Evolutionary conservation across 371 early-diverging fungal species (phyloP).

Genomic region (Actinomucor elegans): DNA sequence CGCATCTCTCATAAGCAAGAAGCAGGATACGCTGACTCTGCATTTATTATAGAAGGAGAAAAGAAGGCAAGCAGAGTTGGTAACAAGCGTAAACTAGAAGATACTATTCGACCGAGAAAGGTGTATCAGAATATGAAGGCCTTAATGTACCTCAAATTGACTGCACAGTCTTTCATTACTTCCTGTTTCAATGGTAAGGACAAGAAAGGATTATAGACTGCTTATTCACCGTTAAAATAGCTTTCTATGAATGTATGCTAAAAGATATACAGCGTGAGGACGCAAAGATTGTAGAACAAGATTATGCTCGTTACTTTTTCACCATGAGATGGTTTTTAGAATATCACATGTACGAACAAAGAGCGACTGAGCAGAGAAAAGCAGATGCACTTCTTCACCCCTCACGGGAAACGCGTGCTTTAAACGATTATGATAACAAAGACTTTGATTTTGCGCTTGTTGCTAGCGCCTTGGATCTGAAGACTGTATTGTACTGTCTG

Average conservation of each 20-base stretch:
- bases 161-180: constrained; percentile 50
- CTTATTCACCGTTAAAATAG: no score
- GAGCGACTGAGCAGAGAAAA: constrained; percentile 7
- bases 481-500: constrained; percentile 50
- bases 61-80: constrained; percentile 41
- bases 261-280: constrained; percentile 65
- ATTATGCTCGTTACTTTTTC: constrained; percentile 40
- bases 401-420: background rate
- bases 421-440: constrained; percentile 5
- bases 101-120: constrained; percentile 15
- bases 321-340: constrained; percentile 43
- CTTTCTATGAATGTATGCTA: constrained; percentile 54
- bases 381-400: background rate
- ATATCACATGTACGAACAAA: constrained; percentile 30
- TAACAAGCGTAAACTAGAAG: constrained; percentile 33
- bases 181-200: constrained; percentile 65
- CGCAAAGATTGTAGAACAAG: constrained; percentile 51
- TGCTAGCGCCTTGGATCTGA: constrained; percentile 52
- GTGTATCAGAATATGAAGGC: constrained; percentile 28
- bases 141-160: constrained; percentile 28
- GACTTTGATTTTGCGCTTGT: constrained; percentile 58
- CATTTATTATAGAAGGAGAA: constrained; percentile 41
- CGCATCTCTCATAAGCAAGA: constrained; percentile 40
- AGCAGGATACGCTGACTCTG: constrained; percentile 43
- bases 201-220: no score